Base-by-base conservation (phyloP, 306 rosid species). In the Cucurbita argyrosperma region DNA sequence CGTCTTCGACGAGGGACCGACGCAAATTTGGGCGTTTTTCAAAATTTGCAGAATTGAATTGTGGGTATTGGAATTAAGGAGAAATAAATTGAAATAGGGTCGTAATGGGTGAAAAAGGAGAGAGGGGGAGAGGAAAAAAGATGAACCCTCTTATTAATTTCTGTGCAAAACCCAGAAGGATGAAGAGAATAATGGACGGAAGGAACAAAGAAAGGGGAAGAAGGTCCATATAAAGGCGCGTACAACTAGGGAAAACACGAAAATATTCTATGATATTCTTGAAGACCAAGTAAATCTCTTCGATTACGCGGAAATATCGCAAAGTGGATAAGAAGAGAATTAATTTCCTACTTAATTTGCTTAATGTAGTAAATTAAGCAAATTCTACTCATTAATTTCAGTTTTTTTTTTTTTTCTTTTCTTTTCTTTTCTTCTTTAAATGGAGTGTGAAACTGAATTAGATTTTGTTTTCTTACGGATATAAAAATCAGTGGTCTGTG, bases 261-360 rank as follows among this genome's bases (percentile, higher is more conserved):
- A 23, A 75, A n/a, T 80, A 8, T 13, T 80, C 88, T 61, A 39
- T 18, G 0, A 16, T 23, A 15, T 46, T 66, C 21, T 47, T 72
- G 58, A 9, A 51, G 69, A 19, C 54, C 72, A 71, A 74, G 61
- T 49, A 66, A 67, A 56, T 61, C 73, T 72, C 38, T 23, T 56
- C 57, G 64, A 15, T n/a, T 46, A 14, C 79, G 56, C 77, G 81
- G 65, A 82, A 79, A 47, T 30, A 26, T 78, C 71, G 80, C 43
- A 62, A 10, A 75, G 7, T 82, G 83, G 88, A 79, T 77, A 79
- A 75, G 65, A 72, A 5, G 3, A 14, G 62, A 53, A 19, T 71
- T 77, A 63, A 82, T 40, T 6, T 30, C 35, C 35, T 30, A 30
- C 35, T 30, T 37, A 79, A 64, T 43, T 67, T 46, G 55, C 35